Base-by-base conservation (phyloP, 1,139 yeast genomes). In the Blastobotrys indianensis region DNA sequence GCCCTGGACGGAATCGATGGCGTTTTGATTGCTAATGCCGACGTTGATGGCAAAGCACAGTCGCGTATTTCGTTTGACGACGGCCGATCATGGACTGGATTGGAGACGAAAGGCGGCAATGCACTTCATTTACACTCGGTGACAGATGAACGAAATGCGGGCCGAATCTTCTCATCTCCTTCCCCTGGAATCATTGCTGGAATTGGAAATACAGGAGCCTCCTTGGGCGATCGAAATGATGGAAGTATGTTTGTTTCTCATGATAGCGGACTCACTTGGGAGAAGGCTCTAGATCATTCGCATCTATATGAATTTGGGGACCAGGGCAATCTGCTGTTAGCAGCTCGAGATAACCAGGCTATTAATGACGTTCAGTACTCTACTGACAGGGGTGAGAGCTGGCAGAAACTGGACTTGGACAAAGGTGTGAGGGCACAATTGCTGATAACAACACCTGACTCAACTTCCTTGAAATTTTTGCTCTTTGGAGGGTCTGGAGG, bases 181-280 rank as follows among this genome's bases (percentile, higher is more conserved):
- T 78, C 87, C 0, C 88, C 95, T 0, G 94, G 90, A 20, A 76
- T 87, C 23, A 51, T 85, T 16, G 56, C 85, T 54, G 86, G 67
- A 20, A 56, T 68, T 37, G 74, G 74, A 17, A 65, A 64, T 41
- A 50, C 54, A 15, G 72, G 71, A 3, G 44, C 53, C 4, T 39
- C 49, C 11, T 52, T 68, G 41, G 49, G 45, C 25, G 53, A 47
- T 4, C 56, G 60, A 39, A 53, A 53, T 7, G 55, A 62, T 11
- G 59, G 68, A 30, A 64, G 68, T 46, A 56, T 69, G 33, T 86
- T 73, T 62, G 59, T 85, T 4, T 85, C 95, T 0, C 73, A 85
- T 51, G 87, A 87, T 64, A 92, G 88, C 33, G 96, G 96, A 17
- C 63, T 73, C 6, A 67, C 81, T 0, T 88, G 96, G 96, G 64